These are phyloP conservation scores for Pyricularia sp. DNA, from an alignment of 2,329 filamentous ascomycete genomes.

Conservation along the genomic window DNA sequence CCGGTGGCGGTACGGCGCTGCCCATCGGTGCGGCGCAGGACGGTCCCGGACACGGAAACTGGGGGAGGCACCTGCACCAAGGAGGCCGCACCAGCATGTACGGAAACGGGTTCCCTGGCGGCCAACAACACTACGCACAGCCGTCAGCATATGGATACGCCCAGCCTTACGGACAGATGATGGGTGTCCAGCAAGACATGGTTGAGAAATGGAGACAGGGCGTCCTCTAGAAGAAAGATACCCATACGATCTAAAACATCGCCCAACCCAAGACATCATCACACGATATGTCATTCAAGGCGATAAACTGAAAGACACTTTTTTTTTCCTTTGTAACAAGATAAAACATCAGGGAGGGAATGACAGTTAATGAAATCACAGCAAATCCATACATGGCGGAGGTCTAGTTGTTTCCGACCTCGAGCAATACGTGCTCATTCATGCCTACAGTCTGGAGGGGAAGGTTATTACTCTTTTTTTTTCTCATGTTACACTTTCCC, in stretches of 20 bases:
- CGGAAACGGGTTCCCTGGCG: not conserved
- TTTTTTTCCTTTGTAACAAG: not conserved
- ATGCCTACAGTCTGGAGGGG: not conserved
- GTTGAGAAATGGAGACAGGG: conserved; percentile 25
- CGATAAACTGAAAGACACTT: not conserved
- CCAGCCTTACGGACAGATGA: conserved; percentile 6
- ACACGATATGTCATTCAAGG: not conserved
- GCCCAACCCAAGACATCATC: not conserved
- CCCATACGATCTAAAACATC: not conserved
- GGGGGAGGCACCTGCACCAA: conserved; percentile 1
- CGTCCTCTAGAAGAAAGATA: conserved; percentile 10
- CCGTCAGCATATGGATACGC: not conserved
- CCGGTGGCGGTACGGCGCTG: conserved; percentile 24
- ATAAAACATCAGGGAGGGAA: not conserved
- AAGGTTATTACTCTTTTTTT: not conserved
- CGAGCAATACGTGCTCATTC: not conserved
- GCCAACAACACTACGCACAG: not conserved
- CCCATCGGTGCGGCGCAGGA: conserved; percentile 3
- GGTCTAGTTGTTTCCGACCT: too few relatives aligned
- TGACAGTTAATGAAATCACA: not conserved
- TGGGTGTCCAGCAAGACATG: conserved; percentile 18
- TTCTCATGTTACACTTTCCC: not conserved
- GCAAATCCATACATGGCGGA: not conserved
- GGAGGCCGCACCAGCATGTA: not conserved
- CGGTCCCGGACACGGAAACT: conserved; percentile 6